Evolutionary conservation across 306 rosid species (phyloP).

Genomic region (Hippophae gyantsensis): DNA sequence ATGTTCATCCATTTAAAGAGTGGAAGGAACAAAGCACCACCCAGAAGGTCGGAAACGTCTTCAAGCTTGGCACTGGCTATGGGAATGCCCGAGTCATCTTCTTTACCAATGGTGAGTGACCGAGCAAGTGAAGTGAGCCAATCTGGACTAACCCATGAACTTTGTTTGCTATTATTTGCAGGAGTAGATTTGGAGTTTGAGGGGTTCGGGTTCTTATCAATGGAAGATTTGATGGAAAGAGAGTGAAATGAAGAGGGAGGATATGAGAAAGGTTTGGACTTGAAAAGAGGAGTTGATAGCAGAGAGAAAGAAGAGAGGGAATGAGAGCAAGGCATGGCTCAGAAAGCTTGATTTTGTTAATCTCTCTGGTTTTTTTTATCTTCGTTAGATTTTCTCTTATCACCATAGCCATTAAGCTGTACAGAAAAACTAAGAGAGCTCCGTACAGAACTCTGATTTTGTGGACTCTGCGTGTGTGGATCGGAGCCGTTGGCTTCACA

Average conservation of each 20-base stretch:
- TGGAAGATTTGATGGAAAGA: conserved; percentile 41
- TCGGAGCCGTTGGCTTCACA: no score
- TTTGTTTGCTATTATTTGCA: conserved; percentile 19
- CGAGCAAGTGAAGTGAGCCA: conserved; percentile 83
- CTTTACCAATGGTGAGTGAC: conserved; percentile 33
- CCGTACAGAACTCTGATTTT: no score
- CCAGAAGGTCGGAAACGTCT: conserved; percentile 86
- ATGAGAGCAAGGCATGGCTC: conserved; percentile 36
- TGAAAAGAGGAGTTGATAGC: conserved; percentile 19
- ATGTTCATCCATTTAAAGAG: conserved; percentile 83
- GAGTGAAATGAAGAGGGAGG: conserved; percentile 21
- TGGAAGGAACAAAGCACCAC: conserved; percentile 86
- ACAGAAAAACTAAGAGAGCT: no score
- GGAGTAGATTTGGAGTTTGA: conserved; percentile 18
- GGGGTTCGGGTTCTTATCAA: conserved; percentile 26
- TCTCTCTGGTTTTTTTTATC: no score
- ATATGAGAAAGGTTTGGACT: conserved; percentile 16
- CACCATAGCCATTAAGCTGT: no score
- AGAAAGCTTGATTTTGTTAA: not conserved
- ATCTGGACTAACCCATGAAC: conserved; percentile 89
- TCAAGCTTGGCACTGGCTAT: conserved; percentile 68
- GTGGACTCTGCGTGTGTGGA: no score
- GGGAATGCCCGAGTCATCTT: conserved; percentile 69
- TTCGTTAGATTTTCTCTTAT: no score
- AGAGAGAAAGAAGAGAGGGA: conserved; percentile 25